A percentile compares a stretch with the other conserved stretches of the same genome.
Conservation (phyloP, 495 filamentous ascomycete species). For the Penicillium goetzii region DNA sequence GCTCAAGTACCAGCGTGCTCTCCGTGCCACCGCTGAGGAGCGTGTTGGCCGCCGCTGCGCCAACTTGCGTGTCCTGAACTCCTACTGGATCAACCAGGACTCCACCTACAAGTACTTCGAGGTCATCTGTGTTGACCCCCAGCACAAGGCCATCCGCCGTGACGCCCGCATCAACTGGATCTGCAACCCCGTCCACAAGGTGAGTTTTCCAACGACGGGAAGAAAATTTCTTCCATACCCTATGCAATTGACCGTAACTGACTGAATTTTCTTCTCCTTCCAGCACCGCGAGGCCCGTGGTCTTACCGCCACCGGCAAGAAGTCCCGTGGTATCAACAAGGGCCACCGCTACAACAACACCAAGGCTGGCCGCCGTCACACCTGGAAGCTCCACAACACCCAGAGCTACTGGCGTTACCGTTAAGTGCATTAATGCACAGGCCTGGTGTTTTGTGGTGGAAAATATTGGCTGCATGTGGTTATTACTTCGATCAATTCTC, state of each 20-base stretch:
- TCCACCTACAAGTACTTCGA: conserved; percentile 99
- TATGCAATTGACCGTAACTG: conserved; percentile 21
- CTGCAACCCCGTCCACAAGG: conserved; percentile 97
- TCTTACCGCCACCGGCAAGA: conserved; percentile 97
- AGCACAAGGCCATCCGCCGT: conserved; percentile 99
- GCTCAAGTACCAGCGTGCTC: conserved; percentile 99
- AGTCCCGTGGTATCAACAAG: conserved; percentile 97
- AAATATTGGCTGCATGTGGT: conserved; percentile 48
- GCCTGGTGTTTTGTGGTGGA: conserved; percentile 31
- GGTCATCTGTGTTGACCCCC: conserved; percentile 98
- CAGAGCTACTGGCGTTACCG: conserved; percentile 89
- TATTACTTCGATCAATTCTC: conserved; percentile 43
- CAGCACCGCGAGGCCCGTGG: conserved; percentile 95
- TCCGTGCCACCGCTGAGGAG: conserved; percentile 96
- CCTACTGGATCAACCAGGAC: conserved; percentile 99
- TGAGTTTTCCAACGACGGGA: conserved; percentile 32
- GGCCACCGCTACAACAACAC: conserved; percentile 99
- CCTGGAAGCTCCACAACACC: conserved; percentile 99
- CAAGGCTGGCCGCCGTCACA: conserved; percentile 90
- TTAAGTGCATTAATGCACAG: conserved; percentile 48
- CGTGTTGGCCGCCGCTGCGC: conserved; percentile 98
- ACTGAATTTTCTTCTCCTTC: conserved; percentile 23
- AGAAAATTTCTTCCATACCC: not conserved
- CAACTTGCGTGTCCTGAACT: conserved; percentile 98
- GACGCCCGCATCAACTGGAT: conserved; percentile 99